phyloP scores from a whole-genome alignment of 1,284 basidiomycete species.

The Butyriboletus regius region DNA sequence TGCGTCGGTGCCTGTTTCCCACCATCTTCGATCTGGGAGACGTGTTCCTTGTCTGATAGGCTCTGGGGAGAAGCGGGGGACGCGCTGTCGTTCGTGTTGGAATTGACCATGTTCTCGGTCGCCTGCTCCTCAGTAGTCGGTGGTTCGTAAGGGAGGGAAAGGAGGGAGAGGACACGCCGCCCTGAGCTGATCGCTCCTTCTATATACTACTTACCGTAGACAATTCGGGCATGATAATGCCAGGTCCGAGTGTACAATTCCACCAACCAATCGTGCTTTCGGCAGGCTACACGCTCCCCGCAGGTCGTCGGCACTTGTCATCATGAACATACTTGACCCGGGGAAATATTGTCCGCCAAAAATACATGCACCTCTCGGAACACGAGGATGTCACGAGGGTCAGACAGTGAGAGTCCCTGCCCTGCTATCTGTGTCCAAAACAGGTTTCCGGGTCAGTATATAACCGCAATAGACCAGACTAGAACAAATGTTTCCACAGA shows the following conservation, averaged over 20 bases:
- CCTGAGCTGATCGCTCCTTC: too few relatives aligned
- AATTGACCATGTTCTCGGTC: neutral
- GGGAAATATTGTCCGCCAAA: neutral
- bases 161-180: neutral
- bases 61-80: neutral
- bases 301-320: neutral
- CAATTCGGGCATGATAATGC: neutral
- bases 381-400: neutral
- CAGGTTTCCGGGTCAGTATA: neutral
- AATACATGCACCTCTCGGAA: neutral
- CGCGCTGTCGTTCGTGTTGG: neutral
- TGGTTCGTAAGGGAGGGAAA: neutral
- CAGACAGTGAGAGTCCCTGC: neutral
- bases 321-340: too few relatives aligned
- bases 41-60: slow-evolving; percentile 15
- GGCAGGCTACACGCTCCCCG: too few relatives aligned
- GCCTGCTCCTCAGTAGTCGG: neutral
- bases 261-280: neutral
- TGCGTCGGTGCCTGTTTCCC: neutral
- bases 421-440: neutral
- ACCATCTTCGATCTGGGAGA: slow-evolving; percentile 8
- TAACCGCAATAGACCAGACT: neutral
- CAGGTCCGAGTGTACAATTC: neutral
- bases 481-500: neutral
- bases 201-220: slow-evolving; percentile 2